Conservation (phyloP, 805 yeast species). For the Candida awuae region DNA sequence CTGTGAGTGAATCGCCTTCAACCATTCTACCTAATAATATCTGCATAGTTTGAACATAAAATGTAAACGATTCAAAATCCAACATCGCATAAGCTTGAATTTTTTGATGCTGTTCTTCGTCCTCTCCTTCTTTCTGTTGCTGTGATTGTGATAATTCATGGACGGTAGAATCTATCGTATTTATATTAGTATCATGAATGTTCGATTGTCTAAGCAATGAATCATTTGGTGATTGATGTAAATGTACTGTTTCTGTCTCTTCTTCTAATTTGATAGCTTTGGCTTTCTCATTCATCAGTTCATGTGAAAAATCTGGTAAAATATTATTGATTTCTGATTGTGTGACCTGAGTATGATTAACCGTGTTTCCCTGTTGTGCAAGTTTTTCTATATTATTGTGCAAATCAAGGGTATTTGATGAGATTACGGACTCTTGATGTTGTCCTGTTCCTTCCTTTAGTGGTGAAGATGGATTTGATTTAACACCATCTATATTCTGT, state of each 20-base stretch:
- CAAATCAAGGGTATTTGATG: no score
- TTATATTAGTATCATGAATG: no score
- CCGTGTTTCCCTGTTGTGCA: no score
- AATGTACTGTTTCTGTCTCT: conserved; percentile 10
- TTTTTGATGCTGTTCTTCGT: conserved; percentile 18
- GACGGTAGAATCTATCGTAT: no score
- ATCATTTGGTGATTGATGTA: conserved; percentile 4
- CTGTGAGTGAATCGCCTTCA: conserved; percentile 45
- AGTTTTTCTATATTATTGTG: no score
- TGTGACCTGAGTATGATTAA: no score
- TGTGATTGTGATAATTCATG: neutral
- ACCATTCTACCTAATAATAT: conserved; percentile 88
- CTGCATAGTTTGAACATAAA: conserved; percentile 93
- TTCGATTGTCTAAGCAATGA: neutral
- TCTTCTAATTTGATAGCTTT: no score
- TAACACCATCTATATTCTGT: no score
- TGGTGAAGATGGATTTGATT: no score
- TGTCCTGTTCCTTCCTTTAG: no score
- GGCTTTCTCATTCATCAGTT: neutral
- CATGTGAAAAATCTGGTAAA: conserved; percentile 1
- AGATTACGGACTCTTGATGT: no score
- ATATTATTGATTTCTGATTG: conserved; percentile 7
- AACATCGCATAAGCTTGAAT: conserved; percentile 64
- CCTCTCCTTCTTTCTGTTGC: neutral
- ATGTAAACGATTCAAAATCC: conserved; percentile 88